Conservation (phyloP, 352 stramenopile genomes). For the Plasmopara muralis region DNA sequence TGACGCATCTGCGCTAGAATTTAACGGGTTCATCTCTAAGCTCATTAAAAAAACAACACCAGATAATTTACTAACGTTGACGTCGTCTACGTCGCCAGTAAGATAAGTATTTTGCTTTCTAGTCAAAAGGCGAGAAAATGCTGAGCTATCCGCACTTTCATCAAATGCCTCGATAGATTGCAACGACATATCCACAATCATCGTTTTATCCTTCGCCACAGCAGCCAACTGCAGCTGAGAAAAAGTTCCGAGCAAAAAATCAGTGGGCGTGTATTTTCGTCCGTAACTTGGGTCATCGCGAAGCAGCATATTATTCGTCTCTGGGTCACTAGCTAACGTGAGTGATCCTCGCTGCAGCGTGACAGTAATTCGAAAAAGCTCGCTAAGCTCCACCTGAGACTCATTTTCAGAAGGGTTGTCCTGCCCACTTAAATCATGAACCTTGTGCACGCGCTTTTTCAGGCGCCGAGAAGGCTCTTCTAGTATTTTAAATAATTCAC, state of each 20-base stretch:
- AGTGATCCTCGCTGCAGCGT: slow-evolving; percentile 67
- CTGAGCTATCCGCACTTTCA: slow-evolving; percentile 77
- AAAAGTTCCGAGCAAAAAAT: slow-evolving; percentile 77
- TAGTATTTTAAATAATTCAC: slow-evolving; percentile 84
- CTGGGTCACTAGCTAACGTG: slow-evolving; percentile 65
- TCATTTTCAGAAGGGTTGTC: slow-evolving; percentile 30
- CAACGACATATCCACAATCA: slow-evolving; percentile 78
- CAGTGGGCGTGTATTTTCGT: slow-evolving; percentile 56
- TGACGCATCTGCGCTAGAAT: slow-evolving; percentile 58
- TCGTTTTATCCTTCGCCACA: slow-evolving; percentile 56
- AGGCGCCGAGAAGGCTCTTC: slow-evolving; percentile 65
- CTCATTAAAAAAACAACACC: slow-evolving; percentile 78
- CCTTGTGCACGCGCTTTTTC: slow-evolving; percentile 43
- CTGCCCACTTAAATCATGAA: slow-evolving; percentile 19
- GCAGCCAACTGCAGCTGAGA: slow-evolving; percentile 69
- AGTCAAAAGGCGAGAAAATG: slow-evolving; percentile 74
- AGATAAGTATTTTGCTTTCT: slow-evolving; percentile 47
- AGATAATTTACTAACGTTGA: slow-evolving; percentile 56
- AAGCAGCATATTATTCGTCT: slow-evolving; percentile 55
- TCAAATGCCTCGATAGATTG: slow-evolving; percentile 84
- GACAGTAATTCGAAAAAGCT: slow-evolving; percentile 71
- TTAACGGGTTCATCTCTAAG: slow-evolving; percentile 70
- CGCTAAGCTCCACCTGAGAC: slow-evolving; percentile 30
- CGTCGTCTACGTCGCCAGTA: slow-evolving; percentile 40
- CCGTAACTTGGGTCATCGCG: slow-evolving; percentile 62